Evolutionary conservation across 2,329 filamentous ascomycete species (phyloP), one percentile per base, ranked within the genome.

Genomic region (Alternaria solani): DNA sequence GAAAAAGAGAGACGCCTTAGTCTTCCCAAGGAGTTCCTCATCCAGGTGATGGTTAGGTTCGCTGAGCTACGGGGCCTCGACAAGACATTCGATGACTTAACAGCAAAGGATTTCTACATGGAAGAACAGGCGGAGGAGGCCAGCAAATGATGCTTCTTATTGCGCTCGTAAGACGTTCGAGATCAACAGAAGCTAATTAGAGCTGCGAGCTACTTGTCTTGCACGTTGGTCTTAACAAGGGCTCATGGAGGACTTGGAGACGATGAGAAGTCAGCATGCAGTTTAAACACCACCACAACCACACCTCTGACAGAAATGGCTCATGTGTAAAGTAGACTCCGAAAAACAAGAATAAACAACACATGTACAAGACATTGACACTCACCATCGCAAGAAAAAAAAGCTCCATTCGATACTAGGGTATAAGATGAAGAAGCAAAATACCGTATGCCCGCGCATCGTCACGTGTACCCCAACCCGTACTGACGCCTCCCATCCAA

Each of bases 351-450:
- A 41, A n/a, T 32, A n/a, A 30, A 20, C 28, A 20, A 11, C n/a
- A 30, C 11, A 11, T 16, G 20, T 8, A 11, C 5, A 23, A 18
- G 3, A 48, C 2, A 34, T 11, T 4, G 28, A 30, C 18, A 52
- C 49, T 52, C 49, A 52, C 38, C 11, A 32, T 30, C 23, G 12
- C 38, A 46, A 43, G 26, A 39, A 28, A 49, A 39, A 56, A 52
- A 48, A 28, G 57, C 60, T 60, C 55, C 52, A 60, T 62, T 62
- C 51, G 36, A 52, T 52, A 56, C 60, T 59, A 60, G 60, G 60
- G 60, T 62, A 62, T 62, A 62, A 59, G 60, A 60, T 62, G 51
- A 62, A 44, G 36, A 54, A 52, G 30, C 36, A 54, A 54, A 54
- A 43, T 23, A 44, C 47, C 52, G 26, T 34, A 59, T 26, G 42